Percentiles rank a stretch among this genome's conserved stretches.
Conservation (phyloP, 106 monocot genomes). For the Platanthera guangdongensis region DNA sequence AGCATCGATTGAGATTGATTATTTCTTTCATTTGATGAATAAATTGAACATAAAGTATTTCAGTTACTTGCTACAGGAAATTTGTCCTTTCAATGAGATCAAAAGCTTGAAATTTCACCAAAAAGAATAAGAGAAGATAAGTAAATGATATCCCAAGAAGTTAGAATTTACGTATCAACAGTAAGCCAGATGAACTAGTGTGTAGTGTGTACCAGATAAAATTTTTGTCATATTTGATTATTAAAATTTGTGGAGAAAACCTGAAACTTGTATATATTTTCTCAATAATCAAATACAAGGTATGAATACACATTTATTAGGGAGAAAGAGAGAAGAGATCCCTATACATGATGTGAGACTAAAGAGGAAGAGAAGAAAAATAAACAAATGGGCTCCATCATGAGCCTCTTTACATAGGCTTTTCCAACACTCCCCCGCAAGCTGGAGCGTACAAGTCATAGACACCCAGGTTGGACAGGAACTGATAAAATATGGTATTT, state of each 20-base stretch:
- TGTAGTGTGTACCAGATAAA: not conserved
- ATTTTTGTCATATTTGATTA: not conserved
- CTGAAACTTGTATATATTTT: too few relatives aligned
- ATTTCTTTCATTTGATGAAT: not conserved
- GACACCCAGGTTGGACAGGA: too few relatives aligned
- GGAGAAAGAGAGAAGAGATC: too few relatives aligned
- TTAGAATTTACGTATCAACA: not conserved
- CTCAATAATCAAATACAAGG: too few relatives aligned
- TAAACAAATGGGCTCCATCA: too few relatives aligned
- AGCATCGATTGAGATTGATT: not conserved
- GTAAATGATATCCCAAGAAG: not conserved
- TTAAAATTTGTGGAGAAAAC: not conserved
- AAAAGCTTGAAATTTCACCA: not conserved
- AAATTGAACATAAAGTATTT: not conserved
- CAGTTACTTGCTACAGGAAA: not conserved
- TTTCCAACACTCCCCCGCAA: too few relatives aligned
- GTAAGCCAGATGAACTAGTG: not conserved
- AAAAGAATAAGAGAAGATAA: not conserved
- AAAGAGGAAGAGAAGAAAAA: too few relatives aligned
- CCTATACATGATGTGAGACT: too few relatives aligned
- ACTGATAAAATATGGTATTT: too few relatives aligned
- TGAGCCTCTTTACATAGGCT: too few relatives aligned
- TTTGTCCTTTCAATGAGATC: not conserved
- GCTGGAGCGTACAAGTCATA: too few relatives aligned
- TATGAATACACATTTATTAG: too few relatives aligned